Evolutionary conservation across 345 rosid genomes (phyloP).

Genomic region (Salix brachista): DNA sequence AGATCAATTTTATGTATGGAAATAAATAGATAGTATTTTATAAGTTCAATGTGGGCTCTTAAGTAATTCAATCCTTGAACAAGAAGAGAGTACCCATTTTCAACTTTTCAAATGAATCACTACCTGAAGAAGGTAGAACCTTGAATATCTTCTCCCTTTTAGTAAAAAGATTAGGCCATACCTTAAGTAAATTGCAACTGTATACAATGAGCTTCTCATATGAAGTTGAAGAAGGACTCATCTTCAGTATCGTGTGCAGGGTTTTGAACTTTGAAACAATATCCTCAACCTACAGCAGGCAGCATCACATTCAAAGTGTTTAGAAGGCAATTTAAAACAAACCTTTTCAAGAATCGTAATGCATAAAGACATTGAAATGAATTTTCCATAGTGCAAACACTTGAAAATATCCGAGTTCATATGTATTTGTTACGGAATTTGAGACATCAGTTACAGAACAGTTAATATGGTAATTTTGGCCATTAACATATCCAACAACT

Average conservation of each 20-base stretch:
- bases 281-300: conserved; percentile 54
- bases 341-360: not conserved
- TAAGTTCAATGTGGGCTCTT: not conserved
- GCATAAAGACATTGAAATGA: not conserved
- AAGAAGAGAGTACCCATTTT: not conserved
- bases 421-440: not conserved
- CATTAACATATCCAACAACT: not conserved
- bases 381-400: not conserved
- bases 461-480: not conserved
- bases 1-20: conserved; percentile 7
- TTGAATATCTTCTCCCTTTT: not conserved
- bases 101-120: not conserved
- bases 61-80: not conserved
- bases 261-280: conserved; percentile 48
- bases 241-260: conserved; percentile 52
- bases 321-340: not conserved
- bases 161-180: conserved; percentile 20
- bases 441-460: not conserved
- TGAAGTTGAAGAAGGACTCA: conserved; percentile 54
- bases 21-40: not conserved
- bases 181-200: conserved; percentile 57
- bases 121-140: not conserved
- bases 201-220: conserved; percentile 54
- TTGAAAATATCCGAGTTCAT: not conserved
- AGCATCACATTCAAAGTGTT: not conserved